Evolutionary conservation across 345 rosid genomes (phyloP).

Genomic region (Eucalyptus guilfoylei): DNA sequence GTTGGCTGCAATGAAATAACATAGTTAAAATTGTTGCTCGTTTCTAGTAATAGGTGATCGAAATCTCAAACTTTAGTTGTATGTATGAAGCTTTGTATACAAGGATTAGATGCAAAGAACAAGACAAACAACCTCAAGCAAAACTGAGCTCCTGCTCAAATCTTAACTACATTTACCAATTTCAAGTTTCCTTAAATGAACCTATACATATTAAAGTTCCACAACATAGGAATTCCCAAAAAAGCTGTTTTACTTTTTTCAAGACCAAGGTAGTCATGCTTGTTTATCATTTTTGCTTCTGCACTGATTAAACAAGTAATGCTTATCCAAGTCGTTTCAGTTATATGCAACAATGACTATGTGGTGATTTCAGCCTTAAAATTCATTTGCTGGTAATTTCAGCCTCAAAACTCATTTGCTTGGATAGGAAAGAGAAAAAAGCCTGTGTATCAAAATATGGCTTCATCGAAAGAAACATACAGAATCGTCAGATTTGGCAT

Average conservation of each 20-base stretch:
- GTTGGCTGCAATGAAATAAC: conserved; percentile 47
- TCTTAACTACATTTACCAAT: not conserved
- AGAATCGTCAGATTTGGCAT: conserved; percentile 62
- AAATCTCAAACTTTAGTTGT: not conserved
- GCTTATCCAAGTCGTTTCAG: not conserved
- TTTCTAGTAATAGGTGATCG: not conserved
- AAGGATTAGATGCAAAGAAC: not conserved
- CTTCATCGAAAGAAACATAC: conserved; percentile 25
- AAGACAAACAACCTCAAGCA: not conserved
- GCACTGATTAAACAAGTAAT: not conserved
- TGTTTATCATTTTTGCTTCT: not conserved
- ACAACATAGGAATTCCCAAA: not conserved
- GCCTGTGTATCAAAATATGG: not conserved
- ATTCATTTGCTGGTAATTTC: not conserved
- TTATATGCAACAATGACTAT: not conserved
- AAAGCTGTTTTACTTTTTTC: not conserved
- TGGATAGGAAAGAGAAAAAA: not conserved
- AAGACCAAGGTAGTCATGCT: not conserved
- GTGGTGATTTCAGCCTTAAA: not conserved
- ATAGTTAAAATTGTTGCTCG: not conserved
- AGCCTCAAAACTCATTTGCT: not conserved
- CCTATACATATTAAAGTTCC: not conserved
- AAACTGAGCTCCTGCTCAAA: not conserved
- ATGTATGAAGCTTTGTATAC: not conserved
- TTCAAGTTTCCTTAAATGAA: not conserved